phyloP scores from a whole-genome alignment of 352 stramenopile species.

The Blastocystis hominis region DNA sequence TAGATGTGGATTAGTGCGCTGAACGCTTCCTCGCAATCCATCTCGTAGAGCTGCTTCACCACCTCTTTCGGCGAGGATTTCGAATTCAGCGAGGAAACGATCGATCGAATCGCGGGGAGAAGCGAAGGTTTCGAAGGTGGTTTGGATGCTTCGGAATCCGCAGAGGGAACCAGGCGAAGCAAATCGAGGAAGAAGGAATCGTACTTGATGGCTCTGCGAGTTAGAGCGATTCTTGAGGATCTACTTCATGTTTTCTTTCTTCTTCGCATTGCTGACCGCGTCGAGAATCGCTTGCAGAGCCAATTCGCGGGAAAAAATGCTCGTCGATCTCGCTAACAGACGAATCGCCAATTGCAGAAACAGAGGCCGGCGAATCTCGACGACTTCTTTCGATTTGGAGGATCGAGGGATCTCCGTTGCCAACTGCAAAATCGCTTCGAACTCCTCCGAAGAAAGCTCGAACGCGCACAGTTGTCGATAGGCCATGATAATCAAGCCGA shows the following conservation, averaged over 20 bases:
- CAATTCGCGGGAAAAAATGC: neutral
- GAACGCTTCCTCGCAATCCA: neutral
- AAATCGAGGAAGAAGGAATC: neutral
- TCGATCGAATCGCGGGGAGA: neutral
- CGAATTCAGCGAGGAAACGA: neutral
- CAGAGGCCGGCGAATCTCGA: neutral
- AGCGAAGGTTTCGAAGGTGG: neutral
- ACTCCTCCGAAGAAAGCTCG: neutral
- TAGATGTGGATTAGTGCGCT: neutral
- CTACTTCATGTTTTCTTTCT: slow-evolving; percentile 25
- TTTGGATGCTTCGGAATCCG: neutral
- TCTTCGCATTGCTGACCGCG: neutral
- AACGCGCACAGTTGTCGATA: neutral
- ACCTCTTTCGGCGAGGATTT: neutral
- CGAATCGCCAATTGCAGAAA: neutral
- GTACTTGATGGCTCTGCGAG: neutral
- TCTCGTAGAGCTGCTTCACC: neutral
- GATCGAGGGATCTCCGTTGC: neutral
- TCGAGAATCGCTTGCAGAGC: neutral
- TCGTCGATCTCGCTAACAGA: neutral
- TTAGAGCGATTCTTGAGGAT: neutral
- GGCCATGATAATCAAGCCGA: neutral
- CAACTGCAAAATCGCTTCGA: neutral
- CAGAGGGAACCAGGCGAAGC: neutral
- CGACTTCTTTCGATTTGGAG: neutral